Evolutionary conservation across 305 asterid species (phyloP).

Genomic region (Solanum hybrid): DNA sequence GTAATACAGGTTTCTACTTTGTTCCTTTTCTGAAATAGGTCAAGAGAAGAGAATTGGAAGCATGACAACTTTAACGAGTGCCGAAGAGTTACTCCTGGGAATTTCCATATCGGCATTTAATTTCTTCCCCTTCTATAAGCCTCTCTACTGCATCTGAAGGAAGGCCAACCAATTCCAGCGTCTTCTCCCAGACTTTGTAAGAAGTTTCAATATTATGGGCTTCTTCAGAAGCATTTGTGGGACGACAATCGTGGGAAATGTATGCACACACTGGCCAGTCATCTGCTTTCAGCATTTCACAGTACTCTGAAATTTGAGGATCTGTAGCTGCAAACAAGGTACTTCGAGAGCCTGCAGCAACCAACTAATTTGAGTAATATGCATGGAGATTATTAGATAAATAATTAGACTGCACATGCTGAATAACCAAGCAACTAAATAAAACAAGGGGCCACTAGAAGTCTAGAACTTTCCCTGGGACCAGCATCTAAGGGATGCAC

Average conservation of each 20-base stretch:
- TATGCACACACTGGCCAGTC: conserved; percentile 92
- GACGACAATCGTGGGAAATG: conserved; percentile 81
- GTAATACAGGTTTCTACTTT: neutral
- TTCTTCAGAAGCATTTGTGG: conserved; percentile 87
- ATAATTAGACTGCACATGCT: neutral
- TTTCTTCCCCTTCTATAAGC: conserved; percentile 72
- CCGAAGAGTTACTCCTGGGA: conserved; percentile 11
- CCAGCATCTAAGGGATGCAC: neutral
- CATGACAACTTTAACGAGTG: neutral
- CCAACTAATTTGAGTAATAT: conserved; percentile 9
- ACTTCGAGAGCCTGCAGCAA: conserved; percentile 78
- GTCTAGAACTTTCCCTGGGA: neutral
- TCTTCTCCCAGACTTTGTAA: conserved; percentile 74
- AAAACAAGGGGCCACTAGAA: neutral
- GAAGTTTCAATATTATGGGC: conserved; percentile 68
- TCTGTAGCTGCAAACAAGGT: conserved; percentile 94
- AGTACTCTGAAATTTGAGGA: conserved; percentile 74
- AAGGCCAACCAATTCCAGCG: conserved; percentile 73
- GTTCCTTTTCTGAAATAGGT: neutral
- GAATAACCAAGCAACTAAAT: neutral
- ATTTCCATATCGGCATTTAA: conserved; percentile 53
- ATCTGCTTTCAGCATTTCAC: conserved; percentile 76
- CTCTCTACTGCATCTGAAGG: conserved; percentile 77
- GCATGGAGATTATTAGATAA: neutral
- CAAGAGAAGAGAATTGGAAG: neutral